A percentile compares a stretch with the other conserved stretches of the same genome.
Conservation (phyloP, 345 rosid species). For the Aquilaria yunnanensis region DNA sequence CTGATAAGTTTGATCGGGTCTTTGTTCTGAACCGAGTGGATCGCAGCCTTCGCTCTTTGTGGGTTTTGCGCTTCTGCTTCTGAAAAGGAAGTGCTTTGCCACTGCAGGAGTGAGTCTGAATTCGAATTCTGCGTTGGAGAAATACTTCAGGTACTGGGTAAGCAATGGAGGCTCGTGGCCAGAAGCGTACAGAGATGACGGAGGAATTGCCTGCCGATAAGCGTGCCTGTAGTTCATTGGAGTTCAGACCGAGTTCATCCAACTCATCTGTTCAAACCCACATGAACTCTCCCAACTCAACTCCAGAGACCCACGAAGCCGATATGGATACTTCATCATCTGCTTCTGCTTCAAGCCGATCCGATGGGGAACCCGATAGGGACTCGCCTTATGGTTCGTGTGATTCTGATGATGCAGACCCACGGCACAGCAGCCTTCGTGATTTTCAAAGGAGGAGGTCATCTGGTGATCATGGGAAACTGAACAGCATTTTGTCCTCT, state of each 20-base stretch:
- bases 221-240: slow-evolving; percentile 85
- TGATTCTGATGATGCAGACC: slow-evolving; percentile 67
- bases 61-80: background rate
- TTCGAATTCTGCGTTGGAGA: background rate
- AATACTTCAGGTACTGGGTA: background rate
- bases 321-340: slow-evolving; percentile 93
- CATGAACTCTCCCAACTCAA: slow-evolving; percentile 39
- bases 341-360: slow-evolving; percentile 72
- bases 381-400: slow-evolving; percentile 78
- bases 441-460: slow-evolving; percentile 63
- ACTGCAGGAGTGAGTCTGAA: slow-evolving; percentile 1
- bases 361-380: slow-evolving; percentile 72
- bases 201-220: slow-evolving; percentile 90
- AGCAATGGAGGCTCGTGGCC: slow-evolving; percentile 81
- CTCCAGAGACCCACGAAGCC: slow-evolving; percentile 37
- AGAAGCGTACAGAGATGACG: slow-evolving; percentile 69
- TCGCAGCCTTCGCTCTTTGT: background rate
- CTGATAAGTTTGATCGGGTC: background rate
- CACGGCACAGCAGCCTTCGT: slow-evolving; percentile 46
- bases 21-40: no score
- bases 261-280: slow-evolving; percentile 56
- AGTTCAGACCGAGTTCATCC: slow-evolving; percentile 67
- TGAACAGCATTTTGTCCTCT: slow-evolving; percentile 45
- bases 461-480: slow-evolving; percentile 56
- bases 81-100: background rate